phyloP scores from a whole-genome alignment of 176 grass and related monocot genomes.

The Phoenix roebelenii region DNA sequence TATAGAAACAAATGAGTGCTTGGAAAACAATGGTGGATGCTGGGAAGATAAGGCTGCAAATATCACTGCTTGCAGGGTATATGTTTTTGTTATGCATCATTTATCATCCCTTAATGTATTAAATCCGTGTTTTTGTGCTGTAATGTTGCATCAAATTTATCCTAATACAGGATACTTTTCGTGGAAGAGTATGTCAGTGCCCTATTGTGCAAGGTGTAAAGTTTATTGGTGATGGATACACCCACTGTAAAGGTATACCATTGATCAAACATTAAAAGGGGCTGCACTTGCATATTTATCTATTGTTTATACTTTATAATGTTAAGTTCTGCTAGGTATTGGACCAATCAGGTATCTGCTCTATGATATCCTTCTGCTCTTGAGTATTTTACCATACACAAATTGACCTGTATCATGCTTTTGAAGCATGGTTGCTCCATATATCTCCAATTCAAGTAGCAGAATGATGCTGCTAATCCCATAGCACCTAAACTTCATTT shows the following conservation, averaged over 20 bases:
- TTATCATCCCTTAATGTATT: neutral
- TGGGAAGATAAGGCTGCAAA: conserved; percentile 1
- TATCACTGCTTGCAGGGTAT: conserved; percentile 10
- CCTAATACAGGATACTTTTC: conserved; percentile 1
- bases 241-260: conserved; percentile 75
- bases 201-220: conserved; percentile 1
- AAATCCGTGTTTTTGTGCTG: no score
- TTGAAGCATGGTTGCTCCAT: no score
- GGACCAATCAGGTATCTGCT: no score
- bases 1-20: conserved; percentile 4
- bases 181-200: conserved; percentile 1
- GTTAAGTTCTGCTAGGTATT: no score
- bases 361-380: no score
- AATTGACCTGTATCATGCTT: no score
- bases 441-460: no score
- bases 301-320: no score
- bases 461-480: no score
- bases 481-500: no score
- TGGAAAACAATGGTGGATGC: conserved; percentile 7
- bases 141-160: neutral
- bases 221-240: conserved; percentile 9
- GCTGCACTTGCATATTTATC: no score
- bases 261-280: conserved; percentile 1
- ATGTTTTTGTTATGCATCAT: neutral
- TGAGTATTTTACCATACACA: no score